Base-by-base conservation (phyloP, 2,329 filamentous ascomycete genomes). In the Calonectria ilicicola region DNA sequence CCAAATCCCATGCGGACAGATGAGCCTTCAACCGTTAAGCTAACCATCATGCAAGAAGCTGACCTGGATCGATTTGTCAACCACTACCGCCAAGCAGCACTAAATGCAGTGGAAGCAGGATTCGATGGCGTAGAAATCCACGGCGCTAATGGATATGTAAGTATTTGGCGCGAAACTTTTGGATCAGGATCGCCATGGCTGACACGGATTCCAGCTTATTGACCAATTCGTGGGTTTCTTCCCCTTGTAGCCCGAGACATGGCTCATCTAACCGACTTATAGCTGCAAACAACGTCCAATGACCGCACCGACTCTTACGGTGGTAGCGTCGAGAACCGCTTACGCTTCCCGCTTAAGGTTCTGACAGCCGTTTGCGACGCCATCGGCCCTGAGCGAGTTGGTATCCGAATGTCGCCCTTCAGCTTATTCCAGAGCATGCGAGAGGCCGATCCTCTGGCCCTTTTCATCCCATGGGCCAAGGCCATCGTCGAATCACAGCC, bases 111-210 rank as follows among this genome's bases (percentile, higher is more conserved):
- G 0, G 86, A 87, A 0, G 91, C 90, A 5, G 94, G 94, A 0
- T 93, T 93, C 40, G 94, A 96, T 78, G 91, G 91, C 5, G 90
- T 96, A 65, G 94, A 96, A 74, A 80, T 88, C 7, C 86, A 90
- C 72, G 87, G 82, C 12, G 89, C 89, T 2, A 91, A 92, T 76
- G 91, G 90, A 2, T 93, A 93, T 75, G 84, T 93, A 1, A 70
- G 77, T 77, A 1, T 4, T 9, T 1, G 6, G n/a, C 8, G 5
- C 4, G 19, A 15, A 32, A 9, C 9, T 19, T 1, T 9, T 4
- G 4, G 19, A 7, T 26, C 4, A 27, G 5, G 21, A 60, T 4
- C 17, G 14, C 32, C 38, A 2, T 1, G 23, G 51, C 70, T 78
- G 26, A 79, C 46, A 35, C 8, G n/a, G 19, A 58, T 23, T 21